These are phyloP conservation scores for Epichloe sylvatica DNA, from an alignment of 2,329 filamentous ascomycete species.

Conservation along the genomic window DNA sequence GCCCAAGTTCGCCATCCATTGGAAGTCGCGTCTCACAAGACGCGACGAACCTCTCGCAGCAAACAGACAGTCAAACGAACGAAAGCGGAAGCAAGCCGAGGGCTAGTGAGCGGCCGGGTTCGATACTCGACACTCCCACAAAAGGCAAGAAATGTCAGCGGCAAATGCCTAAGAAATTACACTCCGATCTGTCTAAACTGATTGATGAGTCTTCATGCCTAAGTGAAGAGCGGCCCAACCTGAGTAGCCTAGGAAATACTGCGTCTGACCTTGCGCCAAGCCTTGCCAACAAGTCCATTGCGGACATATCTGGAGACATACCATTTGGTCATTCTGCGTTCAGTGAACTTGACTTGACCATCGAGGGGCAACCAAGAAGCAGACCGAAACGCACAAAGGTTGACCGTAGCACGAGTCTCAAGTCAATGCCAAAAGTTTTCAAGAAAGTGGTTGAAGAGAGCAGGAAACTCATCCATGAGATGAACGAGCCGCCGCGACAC, in stretches of 20 bases:
- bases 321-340: constrained; percentile 54
- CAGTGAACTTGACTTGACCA: constrained; percentile 45
- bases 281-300: constrained; percentile 36
- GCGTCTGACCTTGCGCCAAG: constrained; percentile 22
- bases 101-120: constrained; percentile 23
- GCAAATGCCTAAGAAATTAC: constrained; percentile 15
- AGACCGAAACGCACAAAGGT: constrained; percentile 29
- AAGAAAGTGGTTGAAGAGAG: constrained; percentile 51
- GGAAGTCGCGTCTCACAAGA: constrained; percentile 16
- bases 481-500: constrained; percentile 40
- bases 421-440: constrained; percentile 46
- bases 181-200: constrained; percentile 9
- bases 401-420: constrained; percentile 43
- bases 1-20: constrained; percentile 11
- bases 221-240: constrained; percentile 16
- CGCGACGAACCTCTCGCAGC: constrained; percentile 11
- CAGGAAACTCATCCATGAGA: constrained; percentile 51
- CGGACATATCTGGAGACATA: constrained; percentile 42
- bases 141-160: constrained; percentile 18
- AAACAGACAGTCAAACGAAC: constrained; percentile 4
- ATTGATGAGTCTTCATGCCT: constrained; percentile 17
- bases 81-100: constrained; percentile 14
- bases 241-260: constrained; percentile 14
- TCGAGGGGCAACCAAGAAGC: constrained; percentile 32
- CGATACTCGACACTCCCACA: constrained; percentile 26